Conservation (phyloP, 139 green algal genomes). For the Diplosphaera chodatii region DNA sequence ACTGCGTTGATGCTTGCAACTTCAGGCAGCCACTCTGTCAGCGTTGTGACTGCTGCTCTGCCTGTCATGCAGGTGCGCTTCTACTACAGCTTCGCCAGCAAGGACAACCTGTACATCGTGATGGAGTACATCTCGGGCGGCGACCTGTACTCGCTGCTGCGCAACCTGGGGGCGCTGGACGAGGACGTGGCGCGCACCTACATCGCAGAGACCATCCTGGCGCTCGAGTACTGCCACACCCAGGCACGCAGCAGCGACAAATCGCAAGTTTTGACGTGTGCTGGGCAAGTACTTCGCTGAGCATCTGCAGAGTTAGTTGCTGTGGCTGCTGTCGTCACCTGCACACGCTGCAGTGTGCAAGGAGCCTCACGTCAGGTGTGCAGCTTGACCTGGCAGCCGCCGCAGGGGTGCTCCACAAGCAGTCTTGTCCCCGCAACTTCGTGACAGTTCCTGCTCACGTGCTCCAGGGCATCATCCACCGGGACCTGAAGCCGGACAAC, state of each 20-base stretch:
- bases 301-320: too few relatives aligned
- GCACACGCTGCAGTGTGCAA: too few relatives aligned
- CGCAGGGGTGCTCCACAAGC: too few relatives aligned
- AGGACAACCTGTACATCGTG: constrained; percentile 93
- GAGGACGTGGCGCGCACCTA: constrained; percentile 82
- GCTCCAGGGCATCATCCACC: constrained; percentile 79
- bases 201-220: constrained; percentile 85
- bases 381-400: too few relatives aligned
- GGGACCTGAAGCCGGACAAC: constrained; percentile 97
- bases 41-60: too few relatives aligned
- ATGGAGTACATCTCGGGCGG: constrained; percentile 95
- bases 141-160: constrained; percentile 76
- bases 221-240: constrained; percentile 92
- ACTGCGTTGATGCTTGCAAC: too few relatives aligned
- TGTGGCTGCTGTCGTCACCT: too few relatives aligned
- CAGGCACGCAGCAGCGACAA: constrained; percentile 29
- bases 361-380: too few relatives aligned
- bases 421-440: too few relatives aligned
- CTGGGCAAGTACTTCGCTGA: too few relatives aligned
- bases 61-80: constrained; percentile 57
- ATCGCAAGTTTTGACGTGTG: too few relatives aligned
- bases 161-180: constrained; percentile 68
- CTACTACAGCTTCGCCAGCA: constrained; percentile 87
- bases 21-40: too few relatives aligned
- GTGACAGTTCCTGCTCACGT: neutral